These are phyloP conservation scores for Sorghum bicolor DNA, from an alignment of 176 grass and related monocot genomes.

Conservation along the genomic window Sorghum_bicolor_NCBIv3 NC_012879.2:10693001-10693500, in stretches of 20 bases:
- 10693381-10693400: slow-evolving; percentile 18
- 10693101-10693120: neutral
- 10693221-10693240: too few species aligned
- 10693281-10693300: neutral
- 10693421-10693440: slow-evolving; percentile 51
- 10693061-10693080: neutral
- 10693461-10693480: slow-evolving; percentile 50
- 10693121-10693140: slow-evolving; percentile 8
- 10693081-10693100: neutral
- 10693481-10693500: slow-evolving; percentile 10
- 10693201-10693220: neutral
- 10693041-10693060: neutral
- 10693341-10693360: slow-evolving; percentile 62
- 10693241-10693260: slow-evolving; percentile 19
- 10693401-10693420: slow-evolving; percentile 29
- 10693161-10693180: neutral
- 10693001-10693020: neutral
- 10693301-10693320: slow-evolving; percentile 20
- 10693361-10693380: slow-evolving; percentile 16
- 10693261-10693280: neutral
- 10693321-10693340: slow-evolving; percentile 33
- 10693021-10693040: slow-evolving; percentile 1
- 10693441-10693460: slow-evolving; percentile 60
- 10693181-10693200: neutral
- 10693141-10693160: slow-evolving; percentile 4